phyloP scores from a whole-genome alignment of 2,329 filamentous ascomycete genomes.

The Alternaria metachromatica region DNA sequence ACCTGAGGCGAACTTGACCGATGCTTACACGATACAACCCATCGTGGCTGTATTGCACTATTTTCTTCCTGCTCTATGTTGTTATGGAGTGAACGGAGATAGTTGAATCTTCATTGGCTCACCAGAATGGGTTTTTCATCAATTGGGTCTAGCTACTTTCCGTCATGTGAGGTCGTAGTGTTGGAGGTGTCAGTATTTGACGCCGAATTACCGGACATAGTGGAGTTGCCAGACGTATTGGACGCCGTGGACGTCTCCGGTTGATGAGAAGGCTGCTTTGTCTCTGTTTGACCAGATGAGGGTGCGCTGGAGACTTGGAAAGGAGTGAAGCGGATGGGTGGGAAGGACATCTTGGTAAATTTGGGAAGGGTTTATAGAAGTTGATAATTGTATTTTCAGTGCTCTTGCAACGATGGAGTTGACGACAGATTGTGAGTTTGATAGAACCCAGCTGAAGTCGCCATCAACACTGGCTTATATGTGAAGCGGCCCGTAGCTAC shows the following conservation, averaged over 20 bases:
- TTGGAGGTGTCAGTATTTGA: constrained; percentile 9
- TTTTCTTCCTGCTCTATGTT: neutral
- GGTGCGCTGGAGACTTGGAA: constrained; percentile 37
- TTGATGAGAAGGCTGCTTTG: constrained; percentile 28
- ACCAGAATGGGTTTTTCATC: neutral
- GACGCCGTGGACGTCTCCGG: neutral
- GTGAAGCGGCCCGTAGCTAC: neutral
- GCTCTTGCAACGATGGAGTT: neutral
- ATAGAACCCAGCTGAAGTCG: neutral
- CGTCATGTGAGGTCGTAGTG: neutral
- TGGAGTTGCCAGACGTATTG: neutral
- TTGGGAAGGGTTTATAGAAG: neutral
- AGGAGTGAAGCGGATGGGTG: constrained; percentile 39
- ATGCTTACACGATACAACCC: neutral
- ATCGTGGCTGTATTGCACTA: neutral
- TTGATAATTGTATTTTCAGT: neutral
- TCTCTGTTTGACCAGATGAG: constrained; percentile 16
- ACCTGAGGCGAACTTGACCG: neutral
- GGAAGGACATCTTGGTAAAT: constrained; percentile 20
- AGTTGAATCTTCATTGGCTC: neutral
- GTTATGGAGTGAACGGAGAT: neutral
- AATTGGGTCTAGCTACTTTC: neutral
- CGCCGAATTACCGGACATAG: neutral
- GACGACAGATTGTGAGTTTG: neutral
- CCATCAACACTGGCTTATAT: neutral